Conservation (phyloP, 176 grass and related monocot species). For the Dendrocalamus sinicus region DNA sequence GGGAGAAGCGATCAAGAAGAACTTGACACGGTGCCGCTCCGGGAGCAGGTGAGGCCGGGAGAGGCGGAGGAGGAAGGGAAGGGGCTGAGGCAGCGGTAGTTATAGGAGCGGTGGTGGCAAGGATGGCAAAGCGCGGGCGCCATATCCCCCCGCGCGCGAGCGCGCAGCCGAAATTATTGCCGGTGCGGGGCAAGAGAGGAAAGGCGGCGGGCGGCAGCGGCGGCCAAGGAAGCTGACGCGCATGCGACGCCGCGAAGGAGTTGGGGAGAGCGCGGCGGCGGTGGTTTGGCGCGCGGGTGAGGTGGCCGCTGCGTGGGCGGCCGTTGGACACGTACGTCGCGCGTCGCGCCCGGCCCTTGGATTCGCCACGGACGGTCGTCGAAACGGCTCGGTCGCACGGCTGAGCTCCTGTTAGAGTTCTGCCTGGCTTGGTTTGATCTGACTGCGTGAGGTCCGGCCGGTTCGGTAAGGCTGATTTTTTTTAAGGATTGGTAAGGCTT, state of each 20-base stretch:
- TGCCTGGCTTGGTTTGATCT: no score
- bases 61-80: no score
- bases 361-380: not conserved
- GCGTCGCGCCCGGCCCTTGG: not conserved
- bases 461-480: no score
- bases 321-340: not conserved
- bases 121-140: conserved; percentile 32
- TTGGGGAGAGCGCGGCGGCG: not conserved
- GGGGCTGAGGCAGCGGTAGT: not conserved
- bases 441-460: no score
- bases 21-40: not conserved
- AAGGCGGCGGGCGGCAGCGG: not conserved
- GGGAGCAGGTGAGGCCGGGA: not conserved
- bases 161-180: not conserved
- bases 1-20: not conserved
- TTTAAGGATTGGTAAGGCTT: no score
- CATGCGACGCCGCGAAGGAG: not conserved
- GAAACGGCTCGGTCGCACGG: no score
- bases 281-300: not conserved
- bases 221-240: conserved; percentile 32
- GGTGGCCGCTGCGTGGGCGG: no score
- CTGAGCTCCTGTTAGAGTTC: no score
- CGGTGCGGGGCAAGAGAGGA: conserved; percentile 12
- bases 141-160: no score
- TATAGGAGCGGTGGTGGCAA: not conserved